phyloP scores from a whole-genome alignment of 2,329 filamentous ascomycete genomes.

The Penicillium rolfsii region DNA sequence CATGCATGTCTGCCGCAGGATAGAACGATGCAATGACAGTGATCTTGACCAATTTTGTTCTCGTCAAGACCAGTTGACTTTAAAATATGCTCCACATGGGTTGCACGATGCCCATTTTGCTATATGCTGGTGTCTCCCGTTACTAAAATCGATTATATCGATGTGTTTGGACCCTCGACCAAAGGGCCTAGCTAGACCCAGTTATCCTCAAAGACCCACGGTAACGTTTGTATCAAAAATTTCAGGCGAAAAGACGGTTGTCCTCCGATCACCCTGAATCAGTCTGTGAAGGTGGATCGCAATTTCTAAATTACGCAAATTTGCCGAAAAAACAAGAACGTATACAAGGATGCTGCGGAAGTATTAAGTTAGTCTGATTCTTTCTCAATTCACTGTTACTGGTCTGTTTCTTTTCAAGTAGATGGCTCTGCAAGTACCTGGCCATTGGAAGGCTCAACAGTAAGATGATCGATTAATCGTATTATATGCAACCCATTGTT shows the following conservation, averaged over 20 bases:
- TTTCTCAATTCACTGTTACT: too few species aligned
- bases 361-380: background rate
- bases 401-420: background rate
- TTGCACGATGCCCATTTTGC: slow-evolving; percentile 9
- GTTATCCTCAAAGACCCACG: slow-evolving; percentile 19
- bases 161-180: slow-evolving; percentile 18
- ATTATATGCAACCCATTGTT: slow-evolving; percentile 5
- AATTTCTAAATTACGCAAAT: slow-evolving; percentile 54
- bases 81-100: slow-evolving; percentile 21
- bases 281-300: slow-evolving; percentile 34
- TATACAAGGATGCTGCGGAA: slow-evolving; percentile 14
- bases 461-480: background rate
- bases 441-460: background rate
- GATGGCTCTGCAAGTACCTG: background rate
- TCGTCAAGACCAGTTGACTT: slow-evolving; percentile 12
- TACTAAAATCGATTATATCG: slow-evolving; percentile 20
- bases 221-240: slow-evolving; percentile 10
- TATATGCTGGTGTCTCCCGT: slow-evolving; percentile 8
- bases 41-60: slow-evolving; percentile 2
- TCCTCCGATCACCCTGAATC: background rate
- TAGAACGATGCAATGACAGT: slow-evolving; percentile 9
- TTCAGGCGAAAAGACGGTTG: background rate
- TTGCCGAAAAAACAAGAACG: slow-evolving; percentile 15
- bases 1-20: slow-evolving; percentile 1
- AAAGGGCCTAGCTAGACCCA: slow-evolving; percentile 23